Conservation (phyloP, 2,329 filamentous ascomycete species). For the Phialemonium atrogriseum region DNA sequence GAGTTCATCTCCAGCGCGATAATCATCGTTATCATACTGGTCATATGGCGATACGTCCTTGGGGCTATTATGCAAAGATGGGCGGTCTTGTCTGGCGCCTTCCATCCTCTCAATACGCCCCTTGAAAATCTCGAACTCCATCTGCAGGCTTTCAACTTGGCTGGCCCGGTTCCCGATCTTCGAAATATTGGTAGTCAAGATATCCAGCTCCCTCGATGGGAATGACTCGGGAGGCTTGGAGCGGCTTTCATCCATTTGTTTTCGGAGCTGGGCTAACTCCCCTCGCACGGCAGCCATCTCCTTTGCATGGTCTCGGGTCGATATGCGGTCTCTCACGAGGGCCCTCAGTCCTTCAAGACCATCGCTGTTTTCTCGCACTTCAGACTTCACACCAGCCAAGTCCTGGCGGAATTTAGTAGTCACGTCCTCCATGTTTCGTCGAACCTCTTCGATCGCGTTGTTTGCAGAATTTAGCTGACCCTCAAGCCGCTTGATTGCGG, state of each 20-base stretch:
- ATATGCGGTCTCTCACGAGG: constrained; percentile 9
- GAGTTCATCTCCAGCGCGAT: background rate
- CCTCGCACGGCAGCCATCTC: constrained; percentile 23
- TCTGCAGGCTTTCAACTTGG: constrained; percentile 30
- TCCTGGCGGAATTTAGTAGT: constrained; percentile 13
- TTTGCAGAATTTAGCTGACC: constrained; percentile 15
- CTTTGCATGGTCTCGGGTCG: constrained; percentile 17
- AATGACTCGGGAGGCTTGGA: constrained; percentile 8
- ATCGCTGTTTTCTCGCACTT: constrained; percentile 16
- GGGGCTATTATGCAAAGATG: background rate
- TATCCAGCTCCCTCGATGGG: constrained; percentile 27
- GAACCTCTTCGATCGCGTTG: constrained; percentile 12
- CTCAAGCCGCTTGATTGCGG: constrained; percentile 12
- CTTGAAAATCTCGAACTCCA: constrained; percentile 32
- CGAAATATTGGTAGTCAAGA: constrained; percentile 28
- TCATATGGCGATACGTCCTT: background rate
- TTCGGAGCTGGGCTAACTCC: constrained; percentile 23
- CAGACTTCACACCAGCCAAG: constrained; percentile 12
- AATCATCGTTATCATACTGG: constrained; percentile 2
- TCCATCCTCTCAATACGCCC: constrained; percentile 26
- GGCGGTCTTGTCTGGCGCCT: constrained; percentile 5
- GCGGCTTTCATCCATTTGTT: constrained; percentile 14
- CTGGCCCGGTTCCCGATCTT: constrained; percentile 28
- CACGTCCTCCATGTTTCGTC: constrained; percentile 11
- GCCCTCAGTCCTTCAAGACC: constrained; percentile 14